Percentiles rank a stretch among this genome's conserved stretches.
Conservation (phyloP, 2,329 filamentous ascomycete species). For the Zasmidium angulare region DNA sequence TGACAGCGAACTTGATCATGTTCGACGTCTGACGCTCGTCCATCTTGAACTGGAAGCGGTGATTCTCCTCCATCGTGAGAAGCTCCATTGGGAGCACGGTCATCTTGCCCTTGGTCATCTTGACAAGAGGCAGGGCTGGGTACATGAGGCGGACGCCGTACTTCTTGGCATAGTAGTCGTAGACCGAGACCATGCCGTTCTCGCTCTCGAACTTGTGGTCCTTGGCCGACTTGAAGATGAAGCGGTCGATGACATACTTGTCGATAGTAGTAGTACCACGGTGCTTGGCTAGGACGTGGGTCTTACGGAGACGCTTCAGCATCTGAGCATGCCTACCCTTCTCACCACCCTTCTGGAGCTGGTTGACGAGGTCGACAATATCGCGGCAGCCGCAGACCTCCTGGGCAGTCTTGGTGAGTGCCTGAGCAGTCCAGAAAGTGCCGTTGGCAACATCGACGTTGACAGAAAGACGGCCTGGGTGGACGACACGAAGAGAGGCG, state of each 20-base stretch:
- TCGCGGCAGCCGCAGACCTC: constrained; percentile 30
- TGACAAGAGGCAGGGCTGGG: constrained; percentile 55
- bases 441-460: constrained; percentile 93
- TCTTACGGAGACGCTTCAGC: constrained; percentile 44
- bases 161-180: constrained; percentile 54
- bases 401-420: constrained; percentile 37
- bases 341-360: constrained; percentile 13
- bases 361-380: constrained; percentile 30
- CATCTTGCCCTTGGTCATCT: constrained; percentile 54
- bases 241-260: constrained; percentile 52
- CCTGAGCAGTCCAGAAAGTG: constrained; percentile 70
- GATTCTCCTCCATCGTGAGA: constrained; percentile 53
- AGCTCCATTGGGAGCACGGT: constrained; percentile 59
- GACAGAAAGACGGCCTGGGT: constrained; percentile 62
- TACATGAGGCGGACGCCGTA: constrained; percentile 51
- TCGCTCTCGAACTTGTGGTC: constrained; percentile 45
- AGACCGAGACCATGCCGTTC: constrained; percentile 53
- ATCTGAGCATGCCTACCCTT: constrained; percentile 26
- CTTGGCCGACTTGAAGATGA: constrained; percentile 45
- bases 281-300: constrained; percentile 44
- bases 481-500: constrained; percentile 74
- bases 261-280: constrained; percentile 34
- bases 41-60: constrained; percentile 60
- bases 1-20: constrained; percentile 95
- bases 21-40: constrained; percentile 65